phyloP scores from a whole-genome alignment of 768 basidiomycete genomes.

The Lyophyllum semitale region DNA sequence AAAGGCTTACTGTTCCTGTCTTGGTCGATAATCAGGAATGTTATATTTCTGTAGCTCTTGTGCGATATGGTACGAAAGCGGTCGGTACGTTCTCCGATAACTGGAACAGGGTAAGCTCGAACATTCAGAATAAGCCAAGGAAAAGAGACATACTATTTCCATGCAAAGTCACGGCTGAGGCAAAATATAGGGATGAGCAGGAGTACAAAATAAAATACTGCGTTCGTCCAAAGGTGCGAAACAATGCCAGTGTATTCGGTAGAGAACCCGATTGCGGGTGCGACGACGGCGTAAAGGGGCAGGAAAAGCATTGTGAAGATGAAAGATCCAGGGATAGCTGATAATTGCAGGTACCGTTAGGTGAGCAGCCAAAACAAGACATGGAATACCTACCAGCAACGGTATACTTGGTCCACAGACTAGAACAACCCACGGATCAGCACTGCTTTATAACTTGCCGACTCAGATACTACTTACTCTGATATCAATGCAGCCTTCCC shows the following conservation, averaged over 20 bases:
- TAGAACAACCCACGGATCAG: constrained; percentile 30
- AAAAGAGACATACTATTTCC: constrained; percentile 85
- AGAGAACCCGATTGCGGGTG: constrained; percentile 87
- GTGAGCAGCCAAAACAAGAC: background rate
- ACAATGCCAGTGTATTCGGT: constrained; percentile 90
- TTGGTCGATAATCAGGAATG: constrained; percentile 92
- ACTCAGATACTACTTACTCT: constrained; percentile 65
- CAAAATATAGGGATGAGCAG: constrained; percentile 84
- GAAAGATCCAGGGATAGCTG: constrained; percentile 97
- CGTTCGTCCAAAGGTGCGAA: constrained; percentile 84
- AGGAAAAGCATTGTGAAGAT: constrained; percentile 95
- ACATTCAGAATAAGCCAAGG: constrained; percentile 8
- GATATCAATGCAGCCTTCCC: constrained; percentile 97
- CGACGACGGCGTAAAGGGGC: constrained; percentile 85
- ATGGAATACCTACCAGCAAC: constrained; percentile 65
- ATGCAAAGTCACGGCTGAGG: constrained; percentile 84
- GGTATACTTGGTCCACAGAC: constrained; percentile 99
- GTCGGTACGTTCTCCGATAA: constrained; percentile 88
- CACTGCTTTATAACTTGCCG: background rate
- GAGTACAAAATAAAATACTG: constrained; percentile 88
- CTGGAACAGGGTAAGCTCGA: constrained; percentile 38
- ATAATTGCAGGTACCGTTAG: constrained; percentile 8
- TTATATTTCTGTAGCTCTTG: constrained; percentile 99
- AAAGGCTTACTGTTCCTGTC: constrained; percentile 88
- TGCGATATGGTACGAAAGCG: constrained; percentile 95